Percentiles rank a stretch among this genome's conserved stretches.
Evolutionary conservation across 495 filamentous ascomycete genomes (phyloP).

Genomic region (Aspergillus affinis): DNA sequence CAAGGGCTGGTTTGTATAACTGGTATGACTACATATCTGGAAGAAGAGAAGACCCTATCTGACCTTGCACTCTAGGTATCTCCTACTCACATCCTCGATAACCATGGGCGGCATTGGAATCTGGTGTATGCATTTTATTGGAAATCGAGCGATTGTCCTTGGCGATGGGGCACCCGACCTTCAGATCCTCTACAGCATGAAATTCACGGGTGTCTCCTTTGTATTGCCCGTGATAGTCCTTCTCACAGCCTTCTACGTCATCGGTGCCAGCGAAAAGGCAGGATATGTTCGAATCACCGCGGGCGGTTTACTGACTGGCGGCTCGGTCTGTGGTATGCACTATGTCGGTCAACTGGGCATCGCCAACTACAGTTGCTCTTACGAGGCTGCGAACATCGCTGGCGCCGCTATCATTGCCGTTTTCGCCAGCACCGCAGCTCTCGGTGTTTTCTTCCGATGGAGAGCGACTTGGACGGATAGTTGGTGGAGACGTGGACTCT

Average conservation of each 20-base stretch:
- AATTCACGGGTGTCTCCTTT: conserved; percentile 75
- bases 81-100: conserved; percentile 67
- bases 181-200: conserved; percentile 71
- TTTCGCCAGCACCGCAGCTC: conserved; percentile 62
- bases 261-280: conserved; percentile 55
- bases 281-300: conserved; percentile 56
- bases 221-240: conserved; percentile 78
- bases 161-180: conserved; percentile 56
- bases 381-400: conserved; percentile 56
- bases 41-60: not conserved
- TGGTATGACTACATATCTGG: conserved; percentile 46
- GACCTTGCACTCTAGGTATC: conserved; percentile 51
- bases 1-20: conserved; percentile 64
- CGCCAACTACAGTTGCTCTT: conserved; percentile 67
- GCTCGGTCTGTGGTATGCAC: conserved; percentile 84
- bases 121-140: conserved; percentile 84
- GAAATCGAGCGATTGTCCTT: conserved; percentile 75
- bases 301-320: conserved; percentile 67
- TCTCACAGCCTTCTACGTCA: conserved; percentile 66
- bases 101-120: conserved; percentile 84
- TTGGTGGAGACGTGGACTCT: conserved; percentile 70
- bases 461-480: conserved; percentile 74
- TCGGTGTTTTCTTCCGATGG: conserved; percentile 76
- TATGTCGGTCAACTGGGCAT: conserved; percentile 85
- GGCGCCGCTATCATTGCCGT: conserved; percentile 72